Percentiles rank a stretch among this genome's conserved stretches.
These are phyloP conservation scores for Chalaropsis ovoidea DNA, from an alignment of 2,329 filamentous ascomycete species.

Conservation along the genomic window DNA sequence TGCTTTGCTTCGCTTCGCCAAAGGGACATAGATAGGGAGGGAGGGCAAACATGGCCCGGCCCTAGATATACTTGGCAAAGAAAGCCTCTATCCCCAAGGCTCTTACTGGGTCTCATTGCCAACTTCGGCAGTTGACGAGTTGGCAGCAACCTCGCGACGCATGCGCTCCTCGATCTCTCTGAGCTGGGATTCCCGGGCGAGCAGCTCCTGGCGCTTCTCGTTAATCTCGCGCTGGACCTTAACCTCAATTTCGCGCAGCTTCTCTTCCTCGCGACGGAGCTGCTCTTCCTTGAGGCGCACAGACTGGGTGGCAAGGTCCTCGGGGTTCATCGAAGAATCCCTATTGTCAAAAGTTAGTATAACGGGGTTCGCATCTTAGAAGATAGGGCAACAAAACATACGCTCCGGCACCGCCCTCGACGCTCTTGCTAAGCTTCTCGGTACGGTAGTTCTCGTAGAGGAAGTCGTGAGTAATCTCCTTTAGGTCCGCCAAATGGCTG, in stretches of 20 bases:
- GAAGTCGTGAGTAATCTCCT: conserved; percentile 99
- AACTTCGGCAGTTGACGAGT: conserved; percentile 34
- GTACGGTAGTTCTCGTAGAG: conserved; percentile 99
- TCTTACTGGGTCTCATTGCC: conserved; percentile 40
- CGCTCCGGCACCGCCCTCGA: conserved; percentile 79
- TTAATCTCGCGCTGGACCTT: conserved; percentile 99
- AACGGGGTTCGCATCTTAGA: conserved; percentile 30
- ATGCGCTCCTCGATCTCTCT: conserved; percentile 98
- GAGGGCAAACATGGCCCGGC: conserved; percentile 2
- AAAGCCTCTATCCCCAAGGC: neutral
- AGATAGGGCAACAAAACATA: conserved; percentile 45
- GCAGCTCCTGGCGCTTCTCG: conserved; percentile 96
- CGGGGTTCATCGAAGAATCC: conserved; percentile 91
- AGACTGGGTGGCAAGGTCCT: conserved; percentile 91
- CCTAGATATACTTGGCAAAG: conserved; percentile 12
- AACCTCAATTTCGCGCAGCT: conserved; percentile 96
- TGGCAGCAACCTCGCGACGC: conserved; percentile 67
- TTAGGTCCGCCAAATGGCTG: conserved; percentile 94
- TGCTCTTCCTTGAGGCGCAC: conserved; percentile 99
- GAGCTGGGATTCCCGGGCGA: conserved; percentile 95
- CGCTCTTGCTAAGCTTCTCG: conserved; percentile 99
- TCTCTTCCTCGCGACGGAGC: conserved; percentile 97
- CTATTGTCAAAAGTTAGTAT: conserved; percentile 32
- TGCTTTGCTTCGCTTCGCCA: neutral
- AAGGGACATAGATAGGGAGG: neutral